A percentile compares a stretch with the other conserved stretches of the same genome.
These are phyloP conservation scores for Epichloe gansuensis DNA, from an alignment of 2,329 filamentous ascomycete genomes.

Conservation along the genomic window DNA sequence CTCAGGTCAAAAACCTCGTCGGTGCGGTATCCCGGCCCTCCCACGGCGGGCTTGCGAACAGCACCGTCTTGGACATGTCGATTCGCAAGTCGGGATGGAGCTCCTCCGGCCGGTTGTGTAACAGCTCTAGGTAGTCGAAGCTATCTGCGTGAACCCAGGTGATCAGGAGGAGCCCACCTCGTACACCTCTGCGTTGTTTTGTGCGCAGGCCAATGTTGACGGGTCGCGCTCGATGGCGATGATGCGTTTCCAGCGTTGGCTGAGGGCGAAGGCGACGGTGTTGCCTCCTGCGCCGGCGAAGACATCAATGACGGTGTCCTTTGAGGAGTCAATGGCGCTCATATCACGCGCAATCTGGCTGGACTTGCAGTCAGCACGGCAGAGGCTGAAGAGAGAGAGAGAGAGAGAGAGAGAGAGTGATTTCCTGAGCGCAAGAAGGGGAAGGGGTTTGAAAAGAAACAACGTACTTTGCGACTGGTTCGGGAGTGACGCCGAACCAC, in stretches of 20 bases:
- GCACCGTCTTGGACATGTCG: conserved; percentile 28
- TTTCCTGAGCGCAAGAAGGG: not conserved
- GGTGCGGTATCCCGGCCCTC: conserved; percentile 42
- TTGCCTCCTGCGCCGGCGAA: conserved; percentile 93
- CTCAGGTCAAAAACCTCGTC: conserved; percentile 68
- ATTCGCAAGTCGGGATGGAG: conserved; percentile 28
- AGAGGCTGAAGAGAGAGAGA: not conserved
- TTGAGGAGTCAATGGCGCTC: conserved; percentile 38
- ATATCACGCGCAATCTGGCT: conserved; percentile 70
- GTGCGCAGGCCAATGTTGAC: conserved; percentile 73
- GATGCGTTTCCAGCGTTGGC: conserved; percentile 66
- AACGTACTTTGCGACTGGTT: conserved; percentile 71
- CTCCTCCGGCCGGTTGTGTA: conserved; percentile 23
- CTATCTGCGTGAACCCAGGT: conserved; percentile 82
- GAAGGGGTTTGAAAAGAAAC: not conserved
- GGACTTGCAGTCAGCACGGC: conserved; percentile 4
- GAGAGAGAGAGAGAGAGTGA: too few relatives aligned
- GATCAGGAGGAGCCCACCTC: conserved; percentile 61
- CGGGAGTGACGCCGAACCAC: conserved; percentile 95
- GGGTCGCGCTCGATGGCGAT: conserved; percentile 82
- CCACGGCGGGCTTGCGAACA: conserved; percentile 51
- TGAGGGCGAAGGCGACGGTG: conserved; percentile 82
- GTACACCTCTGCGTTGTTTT: conserved; percentile 82
- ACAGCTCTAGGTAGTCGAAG: conserved; percentile 55
- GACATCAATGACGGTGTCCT: conserved; percentile 65